phyloP scores from a whole-genome alignment of 257 asterid species.

The Perilla frutescens region DNA sequence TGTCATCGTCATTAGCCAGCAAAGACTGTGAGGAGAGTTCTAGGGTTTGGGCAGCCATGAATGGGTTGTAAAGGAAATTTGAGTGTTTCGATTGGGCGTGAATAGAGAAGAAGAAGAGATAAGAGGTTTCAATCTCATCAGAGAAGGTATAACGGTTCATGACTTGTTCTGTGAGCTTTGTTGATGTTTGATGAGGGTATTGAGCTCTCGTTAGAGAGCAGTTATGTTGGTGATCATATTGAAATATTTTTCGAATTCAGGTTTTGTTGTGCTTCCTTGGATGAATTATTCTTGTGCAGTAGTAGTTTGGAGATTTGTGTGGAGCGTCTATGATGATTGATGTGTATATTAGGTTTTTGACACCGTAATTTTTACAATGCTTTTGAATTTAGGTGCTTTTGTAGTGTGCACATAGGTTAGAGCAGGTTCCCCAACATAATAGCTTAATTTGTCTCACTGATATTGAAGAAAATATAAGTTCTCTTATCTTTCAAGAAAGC shows the following conservation, averaged over 20 bases:
- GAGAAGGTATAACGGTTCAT: conserved; percentile 52
- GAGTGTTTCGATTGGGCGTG: conserved; percentile 18
- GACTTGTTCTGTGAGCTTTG: background rate
- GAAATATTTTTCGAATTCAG: conserved; percentile 1
- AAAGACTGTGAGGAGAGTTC: conserved; percentile 39
- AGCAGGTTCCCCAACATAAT: background rate
- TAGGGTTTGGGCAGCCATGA: conserved; percentile 63
- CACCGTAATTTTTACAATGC: background rate
- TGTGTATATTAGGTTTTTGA: background rate
- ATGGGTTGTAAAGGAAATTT: conserved; percentile 23
- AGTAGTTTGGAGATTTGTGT: background rate
- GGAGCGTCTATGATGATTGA: background rate
- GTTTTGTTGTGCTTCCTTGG: background rate
- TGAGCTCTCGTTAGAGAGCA: background rate
- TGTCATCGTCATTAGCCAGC: conserved; percentile 31
- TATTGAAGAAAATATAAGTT: background rate
- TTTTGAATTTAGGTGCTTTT: background rate
- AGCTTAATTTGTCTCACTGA: background rate
- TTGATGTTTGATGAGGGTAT: conserved; percentile 25
- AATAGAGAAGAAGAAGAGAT: conserved; percentile 24
- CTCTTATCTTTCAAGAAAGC: background rate
- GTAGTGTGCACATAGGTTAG: background rate
- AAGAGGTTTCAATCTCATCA: conserved; percentile 50
- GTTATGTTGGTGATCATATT: conserved; percentile 22
- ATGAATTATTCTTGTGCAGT: too few relatives aligned